These are phyloP conservation scores for Cystobasidium onofrii DNA, from an alignment of 768 basidiomycete species.

Conservation along the genomic window DNA sequence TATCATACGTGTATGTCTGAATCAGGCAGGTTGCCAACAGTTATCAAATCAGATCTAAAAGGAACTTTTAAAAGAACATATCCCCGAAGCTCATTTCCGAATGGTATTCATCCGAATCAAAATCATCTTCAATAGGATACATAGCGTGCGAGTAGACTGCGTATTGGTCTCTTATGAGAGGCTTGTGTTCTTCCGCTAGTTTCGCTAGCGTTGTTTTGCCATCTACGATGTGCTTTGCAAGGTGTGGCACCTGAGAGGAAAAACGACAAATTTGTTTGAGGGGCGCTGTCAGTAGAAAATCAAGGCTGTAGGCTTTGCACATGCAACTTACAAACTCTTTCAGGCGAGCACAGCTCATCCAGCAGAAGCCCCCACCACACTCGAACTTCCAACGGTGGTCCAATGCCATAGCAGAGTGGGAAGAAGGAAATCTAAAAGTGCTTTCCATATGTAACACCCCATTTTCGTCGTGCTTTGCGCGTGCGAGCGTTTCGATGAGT, in stretches of 20 bases:
- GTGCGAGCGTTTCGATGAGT: background rate
- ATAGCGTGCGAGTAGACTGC: too few species aligned
- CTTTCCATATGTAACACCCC: background rate
- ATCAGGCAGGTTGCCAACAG: too few species aligned
- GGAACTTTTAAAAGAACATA: background rate
- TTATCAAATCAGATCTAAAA: too few species aligned
- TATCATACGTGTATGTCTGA: too few species aligned
- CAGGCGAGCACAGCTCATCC: background rate
- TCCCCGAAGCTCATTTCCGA: background rate
- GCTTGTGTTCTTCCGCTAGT: background rate
- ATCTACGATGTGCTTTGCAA: background rate
- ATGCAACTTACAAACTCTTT: background rate
- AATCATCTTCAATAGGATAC: too few species aligned
- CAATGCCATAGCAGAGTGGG: background rate
- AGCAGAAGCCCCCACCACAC: background rate
- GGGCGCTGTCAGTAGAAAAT: too few species aligned
- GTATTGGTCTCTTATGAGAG: too few species aligned
- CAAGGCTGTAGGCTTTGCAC: too few species aligned
- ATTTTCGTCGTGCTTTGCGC: background rate
- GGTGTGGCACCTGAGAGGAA: background rate
- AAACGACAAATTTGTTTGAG: too few species aligned
- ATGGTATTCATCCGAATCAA: background rate
- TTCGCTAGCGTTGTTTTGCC: background rate
- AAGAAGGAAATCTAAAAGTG: background rate
- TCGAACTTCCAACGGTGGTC: background rate